Evolutionary conservation across 225 moss, liverwort and hornwort genomes (phyloP).

Genomic region (Physcomitrellopsis africana): DNA sequence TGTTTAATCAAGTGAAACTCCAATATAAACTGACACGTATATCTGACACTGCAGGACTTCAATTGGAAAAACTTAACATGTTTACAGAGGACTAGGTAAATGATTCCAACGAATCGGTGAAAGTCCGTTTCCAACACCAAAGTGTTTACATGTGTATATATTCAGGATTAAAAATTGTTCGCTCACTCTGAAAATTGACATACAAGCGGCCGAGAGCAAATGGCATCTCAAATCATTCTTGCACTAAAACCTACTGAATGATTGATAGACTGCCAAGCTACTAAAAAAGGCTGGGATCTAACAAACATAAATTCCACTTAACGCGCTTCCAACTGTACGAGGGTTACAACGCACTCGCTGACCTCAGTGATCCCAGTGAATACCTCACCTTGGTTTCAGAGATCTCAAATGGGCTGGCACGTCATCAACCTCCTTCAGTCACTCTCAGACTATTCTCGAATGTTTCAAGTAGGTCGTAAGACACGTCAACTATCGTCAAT

Average conservation of each 20-base stretch:
- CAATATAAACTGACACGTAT: too few relatives aligned
- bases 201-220: neutral
- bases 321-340: slow-evolving; percentile 15
- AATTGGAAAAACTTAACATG: too few relatives aligned
- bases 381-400: slow-evolving; percentile 62
- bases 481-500: slow-evolving; percentile 80
- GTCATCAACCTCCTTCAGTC: slow-evolving; percentile 60
- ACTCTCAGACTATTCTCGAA: slow-evolving; percentile 40
- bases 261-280: slow-evolving; percentile 6
- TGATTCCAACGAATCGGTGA: too few relatives aligned
- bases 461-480: slow-evolving; percentile 50
- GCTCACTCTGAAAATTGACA: slow-evolving; percentile 16
- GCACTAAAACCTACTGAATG: slow-evolving; percentile 25
- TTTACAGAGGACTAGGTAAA: too few relatives aligned
- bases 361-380: slow-evolving; percentile 36
- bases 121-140: too few relatives aligned
- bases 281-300: slow-evolving; percentile 14
- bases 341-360: slow-evolving; percentile 31
- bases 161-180: too few relatives aligned
- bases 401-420: slow-evolving; percentile 65
- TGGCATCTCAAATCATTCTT: slow-evolving; percentile 7
- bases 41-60: too few relatives aligned
- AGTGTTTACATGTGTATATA: too few relatives aligned
- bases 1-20: too few relatives aligned
- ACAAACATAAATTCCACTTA: slow-evolving; percentile 5